Evolutionary conservation across 2,329 filamentous ascomycete species (phyloP).

Genomic region (Fusarium torreyae): DNA sequence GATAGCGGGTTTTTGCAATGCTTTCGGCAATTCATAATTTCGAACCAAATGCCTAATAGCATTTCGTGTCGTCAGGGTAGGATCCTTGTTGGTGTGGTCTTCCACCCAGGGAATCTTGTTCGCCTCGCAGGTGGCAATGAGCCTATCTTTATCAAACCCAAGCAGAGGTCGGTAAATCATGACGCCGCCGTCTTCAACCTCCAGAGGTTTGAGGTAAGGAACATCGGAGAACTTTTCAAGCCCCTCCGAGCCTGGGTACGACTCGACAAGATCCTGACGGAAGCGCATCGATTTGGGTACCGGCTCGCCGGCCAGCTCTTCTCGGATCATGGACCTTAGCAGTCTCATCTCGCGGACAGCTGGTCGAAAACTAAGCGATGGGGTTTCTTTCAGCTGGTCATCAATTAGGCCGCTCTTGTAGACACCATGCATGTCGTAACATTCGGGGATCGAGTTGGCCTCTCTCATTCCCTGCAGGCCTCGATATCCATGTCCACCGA

Average conservation of each 20-base stretch:
- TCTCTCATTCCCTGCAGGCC: slow-evolving; percentile 80
- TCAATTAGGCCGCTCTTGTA: slow-evolving; percentile 74
- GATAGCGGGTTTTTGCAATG: slow-evolving; percentile 77
- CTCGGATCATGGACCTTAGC: slow-evolving; percentile 51
- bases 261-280: slow-evolving; percentile 43
- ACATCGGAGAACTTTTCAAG: slow-evolving; percentile 39
- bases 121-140: slow-evolving; percentile 82
- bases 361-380: slow-evolving; percentile 59
- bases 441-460: slow-evolving; percentile 84
- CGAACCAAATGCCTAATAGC: slow-evolving; percentile 79
- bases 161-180: slow-evolving; percentile 79
- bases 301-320: slow-evolving; percentile 48
- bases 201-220: slow-evolving; percentile 55
- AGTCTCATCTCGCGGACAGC: slow-evolving; percentile 50
- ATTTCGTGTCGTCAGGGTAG: slow-evolving; percentile 84
- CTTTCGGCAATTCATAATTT: slow-evolving; percentile 74
- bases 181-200: slow-evolving; percentile 76
- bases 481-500: slow-evolving; percentile 75
- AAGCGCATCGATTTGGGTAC: slow-evolving; percentile 25
- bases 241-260: slow-evolving; percentile 49
- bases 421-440: slow-evolving; percentile 79
- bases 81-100: slow-evolving; percentile 86
- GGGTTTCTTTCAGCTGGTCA: slow-evolving; percentile 57
- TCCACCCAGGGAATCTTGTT: slow-evolving; percentile 82
- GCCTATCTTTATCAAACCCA: slow-evolving; percentile 77